Evolutionary conservation across 2,329 filamentous ascomycete genomes (phyloP).

Genomic region (Fulvia fulva): DNA sequence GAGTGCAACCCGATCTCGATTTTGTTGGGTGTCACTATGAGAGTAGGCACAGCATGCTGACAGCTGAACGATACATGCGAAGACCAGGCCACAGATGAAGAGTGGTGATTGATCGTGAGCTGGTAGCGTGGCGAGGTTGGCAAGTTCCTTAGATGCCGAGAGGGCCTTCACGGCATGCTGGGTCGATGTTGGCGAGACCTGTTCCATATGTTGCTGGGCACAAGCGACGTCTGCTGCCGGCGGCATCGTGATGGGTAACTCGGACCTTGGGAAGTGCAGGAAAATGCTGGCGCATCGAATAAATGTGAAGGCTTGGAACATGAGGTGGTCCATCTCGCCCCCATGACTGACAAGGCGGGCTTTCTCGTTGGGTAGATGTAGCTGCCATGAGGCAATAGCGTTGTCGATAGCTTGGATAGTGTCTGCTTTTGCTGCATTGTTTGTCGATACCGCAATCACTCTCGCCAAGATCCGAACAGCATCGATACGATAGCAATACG

Average conservation of each 20-base stretch:
- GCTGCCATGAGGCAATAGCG: constrained; percentile 68
- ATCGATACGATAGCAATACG: constrained; percentile 79
- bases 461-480: constrained; percentile 73
- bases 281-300: constrained; percentile 61
- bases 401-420: constrained; percentile 56
- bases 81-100: constrained; percentile 74
- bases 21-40: constrained; percentile 62
- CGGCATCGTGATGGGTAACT: constrained; percentile 60
- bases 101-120: constrained; percentile 75
- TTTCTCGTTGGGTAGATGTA: constrained; percentile 72
- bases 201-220: constrained; percentile 43
- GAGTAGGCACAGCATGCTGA: constrained; percentile 65
- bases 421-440: constrained; percentile 33
- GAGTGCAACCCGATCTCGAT: constrained; percentile 65
- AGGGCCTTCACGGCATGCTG: constrained; percentile 73
- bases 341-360: constrained; percentile 64
- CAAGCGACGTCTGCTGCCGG: constrained; percentile 46
- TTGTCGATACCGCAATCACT: constrained; percentile 54
- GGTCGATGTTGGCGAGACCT: constrained; percentile 49
- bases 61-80: constrained; percentile 76
- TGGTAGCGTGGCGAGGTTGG: constrained; percentile 69
- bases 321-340: constrained; percentile 77
- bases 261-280: constrained; percentile 74
- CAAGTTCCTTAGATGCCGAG: constrained; percentile 72
- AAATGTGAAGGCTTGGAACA: constrained; percentile 89